Base-by-base conservation (phyloP, 192 early-diverging fungal genomes). In the Umbelopsis vinacea region DNA sequence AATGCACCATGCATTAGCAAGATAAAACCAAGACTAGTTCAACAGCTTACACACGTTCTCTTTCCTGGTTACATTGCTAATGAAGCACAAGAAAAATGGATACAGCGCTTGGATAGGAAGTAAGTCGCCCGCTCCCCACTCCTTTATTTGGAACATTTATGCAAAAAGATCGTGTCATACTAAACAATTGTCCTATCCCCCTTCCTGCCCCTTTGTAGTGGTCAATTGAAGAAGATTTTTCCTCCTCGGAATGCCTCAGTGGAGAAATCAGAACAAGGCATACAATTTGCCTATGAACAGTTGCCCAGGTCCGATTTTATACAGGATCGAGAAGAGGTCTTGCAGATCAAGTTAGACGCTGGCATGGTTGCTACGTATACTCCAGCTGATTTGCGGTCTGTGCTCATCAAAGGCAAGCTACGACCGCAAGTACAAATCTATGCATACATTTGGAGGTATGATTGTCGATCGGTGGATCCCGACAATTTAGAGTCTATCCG, bases 381-480 rank as follows among this genome's bases (percentile, higher is more conserved):
- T 17, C 10, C 17, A 12, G 12, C 29, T 19, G 57, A 37, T 17
- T 63, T 63, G 14, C 33, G 26, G 33, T 26, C 57, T n/a, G 33
- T 63, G 14, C 57, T 63, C 57, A 63, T 63, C 26, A 63, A 63
- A 26, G 57, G 57, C 17, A 63, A 63, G 33, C 33, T 63, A 37
- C 23, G 33, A 37, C 7, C 57, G 12, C 33, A 63, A 29, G 26
- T 63, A 35, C 57, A 29, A 15, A 63, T 63, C 11, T 37, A 35
- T 37, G 57, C 57, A 63, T 63, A 63, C 33, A 29, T 63, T 37
- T 63, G 57, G 57, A 29, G 57, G 37, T 63, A 63, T 17, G 57
- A 63, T 14, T 63, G 57, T 37, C 26, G 57, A 63, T 63, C 57
- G 5, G 17, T 63, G 15, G 57, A 63, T 19, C 57, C 57, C 19